These are phyloP conservation scores for Paracoccidioides brasiliensis DNA, from an alignment of 2,329 filamentous ascomycete genomes.

Conservation along the genomic window DNA sequence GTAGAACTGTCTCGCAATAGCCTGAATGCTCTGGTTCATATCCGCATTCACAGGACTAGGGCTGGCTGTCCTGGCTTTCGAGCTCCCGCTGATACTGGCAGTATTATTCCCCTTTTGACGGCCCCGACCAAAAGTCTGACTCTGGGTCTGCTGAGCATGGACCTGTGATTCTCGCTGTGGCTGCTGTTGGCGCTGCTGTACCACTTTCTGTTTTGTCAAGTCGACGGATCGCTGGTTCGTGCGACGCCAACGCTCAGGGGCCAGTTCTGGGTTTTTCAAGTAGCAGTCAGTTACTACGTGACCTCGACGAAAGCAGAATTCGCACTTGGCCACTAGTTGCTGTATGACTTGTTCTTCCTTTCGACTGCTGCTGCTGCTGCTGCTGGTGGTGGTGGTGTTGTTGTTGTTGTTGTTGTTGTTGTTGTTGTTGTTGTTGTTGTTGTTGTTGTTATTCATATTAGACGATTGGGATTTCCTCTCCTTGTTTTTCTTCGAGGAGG, in stretches of 20 bases:
- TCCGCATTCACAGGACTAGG: neutral
- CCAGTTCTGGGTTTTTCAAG: neutral
- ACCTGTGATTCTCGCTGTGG: neutral
- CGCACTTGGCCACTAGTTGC: neutral
- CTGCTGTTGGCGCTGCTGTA: neutral
- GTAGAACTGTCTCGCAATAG: slow-evolving; percentile 1
- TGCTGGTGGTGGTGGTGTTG: neutral
- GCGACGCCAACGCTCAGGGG: neutral
- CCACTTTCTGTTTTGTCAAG: neutral
- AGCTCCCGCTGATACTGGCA: neutral
- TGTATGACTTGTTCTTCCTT: neutral
- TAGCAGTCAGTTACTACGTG: neutral
- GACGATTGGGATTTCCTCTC: neutral
- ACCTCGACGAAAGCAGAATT: neutral
- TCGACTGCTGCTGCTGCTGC: neutral
- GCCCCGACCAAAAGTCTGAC: neutral
- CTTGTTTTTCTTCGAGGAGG: neutral
- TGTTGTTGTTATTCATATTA: neutral
- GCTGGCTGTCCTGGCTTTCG: neutral
- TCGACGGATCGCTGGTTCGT: neutral
- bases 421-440: neutral
- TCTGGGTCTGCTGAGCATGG: neutral
- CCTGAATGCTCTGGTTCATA: neutral
- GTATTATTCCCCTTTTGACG: neutral
- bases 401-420: neutral